Evolutionary conservation across 1,139 yeast genomes (phyloP).

Genomic region (Zygoascus sp.): DNA sequence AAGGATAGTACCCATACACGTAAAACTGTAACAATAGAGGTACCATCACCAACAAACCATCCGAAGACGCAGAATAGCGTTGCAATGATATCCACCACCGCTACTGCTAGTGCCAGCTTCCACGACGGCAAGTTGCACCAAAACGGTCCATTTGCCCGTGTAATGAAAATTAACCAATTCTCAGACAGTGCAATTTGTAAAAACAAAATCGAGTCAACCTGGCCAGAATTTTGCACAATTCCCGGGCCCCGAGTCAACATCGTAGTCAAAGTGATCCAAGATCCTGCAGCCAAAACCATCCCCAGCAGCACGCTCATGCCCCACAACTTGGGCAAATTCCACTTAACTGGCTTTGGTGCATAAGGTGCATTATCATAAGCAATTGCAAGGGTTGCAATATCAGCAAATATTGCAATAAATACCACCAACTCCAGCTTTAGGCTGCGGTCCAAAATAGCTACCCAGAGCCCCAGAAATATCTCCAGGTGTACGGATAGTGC

Average conservation of each 20-base stretch:
- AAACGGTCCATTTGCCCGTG: conserved; percentile 77
- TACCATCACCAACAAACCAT: conserved; percentile 69
- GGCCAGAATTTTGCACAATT: conserved; percentile 69
- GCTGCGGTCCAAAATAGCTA: conserved; percentile 64
- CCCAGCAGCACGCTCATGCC: conserved; percentile 70
- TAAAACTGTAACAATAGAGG: conserved; percentile 63
- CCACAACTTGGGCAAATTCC: conserved; percentile 91
- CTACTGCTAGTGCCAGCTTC: conserved; percentile 69
- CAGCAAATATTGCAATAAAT: conserved; percentile 72
- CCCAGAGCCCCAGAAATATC: conserved; percentile 68
- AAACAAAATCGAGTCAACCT: conserved; percentile 63
- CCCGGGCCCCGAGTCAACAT: conserved; percentile 59
- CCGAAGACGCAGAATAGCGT: conserved; percentile 68
- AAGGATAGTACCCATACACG: conserved; percentile 66
- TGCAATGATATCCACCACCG: conserved; percentile 62
- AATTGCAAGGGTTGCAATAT: conserved; percentile 72
- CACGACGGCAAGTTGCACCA: conserved; percentile 69
- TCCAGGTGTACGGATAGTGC: conserved; percentile 71
- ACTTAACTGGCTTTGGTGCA: conserved; percentile 94
- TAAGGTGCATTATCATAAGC: conserved; percentile 90
- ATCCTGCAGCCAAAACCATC: conserved; percentile 60
- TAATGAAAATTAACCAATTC: conserved; percentile 74
- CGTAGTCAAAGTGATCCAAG: conserved; percentile 70
- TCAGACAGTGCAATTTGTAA: conserved; percentile 71
- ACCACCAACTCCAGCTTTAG: conserved; percentile 65